phyloP scores from a whole-genome alignment of 1,139 yeast species.

The Candida sojae region DNA sequence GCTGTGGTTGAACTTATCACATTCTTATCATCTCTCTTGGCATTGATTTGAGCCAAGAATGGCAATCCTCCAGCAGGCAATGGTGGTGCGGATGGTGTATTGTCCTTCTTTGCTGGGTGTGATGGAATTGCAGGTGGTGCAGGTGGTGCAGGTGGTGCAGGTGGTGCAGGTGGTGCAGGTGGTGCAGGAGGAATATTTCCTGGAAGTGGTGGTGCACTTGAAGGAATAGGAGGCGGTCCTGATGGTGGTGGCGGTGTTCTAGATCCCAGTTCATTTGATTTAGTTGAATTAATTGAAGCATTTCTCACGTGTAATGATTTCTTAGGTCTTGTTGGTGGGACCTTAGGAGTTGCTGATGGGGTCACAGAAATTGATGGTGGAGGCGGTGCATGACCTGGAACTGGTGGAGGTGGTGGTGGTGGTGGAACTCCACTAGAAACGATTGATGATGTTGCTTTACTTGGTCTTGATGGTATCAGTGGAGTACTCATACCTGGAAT shows the following conservation, averaged over 20 bases:
- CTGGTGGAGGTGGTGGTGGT: conserved; percentile 28
- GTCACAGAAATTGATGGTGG: conserved; percentile 21
- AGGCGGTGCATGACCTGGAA: conserved; percentile 17
- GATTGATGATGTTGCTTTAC: conserved; percentile 21
- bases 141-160: conserved; percentile 21
- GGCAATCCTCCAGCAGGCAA: conserved; percentile 37
- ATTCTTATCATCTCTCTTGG: conserved; percentile 52
- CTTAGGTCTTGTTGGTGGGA: conserved; percentile 30
- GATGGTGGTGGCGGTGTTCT: conserved; percentile 16
- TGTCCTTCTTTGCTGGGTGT: neutral
- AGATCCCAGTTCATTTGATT: conserved; percentile 19
- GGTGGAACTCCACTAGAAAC: conserved; percentile 17
- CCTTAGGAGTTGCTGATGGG: conserved; percentile 17
- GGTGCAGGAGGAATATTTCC: conserved; percentile 17
- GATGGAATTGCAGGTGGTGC: conserved; percentile 19
- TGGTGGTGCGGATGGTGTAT: conserved; percentile 15
- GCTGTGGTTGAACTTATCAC: conserved; percentile 52
- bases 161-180: conserved; percentile 22
- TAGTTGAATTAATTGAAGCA: conserved; percentile 17
- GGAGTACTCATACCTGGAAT: conserved; percentile 17
- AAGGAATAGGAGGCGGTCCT: conserved; percentile 20
- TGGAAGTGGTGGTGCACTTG: conserved; percentile 15
- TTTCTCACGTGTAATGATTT: conserved; percentile 34
- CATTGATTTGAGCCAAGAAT: conserved; percentile 57
- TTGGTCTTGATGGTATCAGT: conserved; percentile 15